A percentile compares a stretch with the other conserved stretches of the same genome.
Evolutionary conservation across 1,284 basidiomycete genomes (phyloP).

Genomic region (Albatrellus sp.): DNA sequence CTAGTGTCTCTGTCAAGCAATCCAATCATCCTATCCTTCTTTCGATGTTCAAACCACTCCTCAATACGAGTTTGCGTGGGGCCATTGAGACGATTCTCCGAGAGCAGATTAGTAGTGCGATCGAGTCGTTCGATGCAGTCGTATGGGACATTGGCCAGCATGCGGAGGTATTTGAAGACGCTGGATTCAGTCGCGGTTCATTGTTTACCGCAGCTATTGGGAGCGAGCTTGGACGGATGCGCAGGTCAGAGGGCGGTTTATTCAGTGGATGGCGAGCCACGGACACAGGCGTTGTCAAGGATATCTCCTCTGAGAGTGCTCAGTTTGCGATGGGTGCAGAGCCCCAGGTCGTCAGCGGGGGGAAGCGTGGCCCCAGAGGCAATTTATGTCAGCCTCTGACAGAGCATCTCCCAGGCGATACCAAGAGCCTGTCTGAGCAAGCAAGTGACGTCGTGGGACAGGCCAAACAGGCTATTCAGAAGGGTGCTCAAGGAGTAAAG

Average conservation of each 20-base stretch:
- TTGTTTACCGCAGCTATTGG: slow-evolving; percentile 43
- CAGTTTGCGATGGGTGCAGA: slow-evolving; percentile 55
- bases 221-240: slow-evolving; percentile 51
- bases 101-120: slow-evolving; percentile 33
- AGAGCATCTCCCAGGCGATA: slow-evolving; percentile 13
- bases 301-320: slow-evolving; percentile 21
- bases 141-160: slow-evolving; percentile 45
- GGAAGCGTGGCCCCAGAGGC: slow-evolving; percentile 52
- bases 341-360: slow-evolving; percentile 52
- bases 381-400: slow-evolving; percentile 34
- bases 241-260: slow-evolving; percentile 24
- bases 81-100: slow-evolving; percentile 43
- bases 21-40: slow-evolving; percentile 50
- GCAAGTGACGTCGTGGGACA: slow-evolving; percentile 18
- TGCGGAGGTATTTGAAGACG: slow-evolving; percentile 49
- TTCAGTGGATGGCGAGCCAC: slow-evolving; percentile 39
- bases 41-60: slow-evolving; percentile 47
- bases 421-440: slow-evolving; percentile 9
- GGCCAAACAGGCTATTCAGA: slow-evolving; percentile 21
- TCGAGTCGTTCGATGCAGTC: slow-evolving; percentile 40
- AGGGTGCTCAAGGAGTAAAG: slow-evolving; percentile 27
- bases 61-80: slow-evolving; percentile 39
- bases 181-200: slow-evolving; percentile 36
- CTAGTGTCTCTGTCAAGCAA: slow-evolving; percentile 38
- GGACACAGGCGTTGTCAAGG: slow-evolving; percentile 46